Percentiles rank a stretch among this genome's conserved stretches.
phyloP scores from a whole-genome alignment of 305 asterid species.

The Ilex paraguariensis region DNA sequence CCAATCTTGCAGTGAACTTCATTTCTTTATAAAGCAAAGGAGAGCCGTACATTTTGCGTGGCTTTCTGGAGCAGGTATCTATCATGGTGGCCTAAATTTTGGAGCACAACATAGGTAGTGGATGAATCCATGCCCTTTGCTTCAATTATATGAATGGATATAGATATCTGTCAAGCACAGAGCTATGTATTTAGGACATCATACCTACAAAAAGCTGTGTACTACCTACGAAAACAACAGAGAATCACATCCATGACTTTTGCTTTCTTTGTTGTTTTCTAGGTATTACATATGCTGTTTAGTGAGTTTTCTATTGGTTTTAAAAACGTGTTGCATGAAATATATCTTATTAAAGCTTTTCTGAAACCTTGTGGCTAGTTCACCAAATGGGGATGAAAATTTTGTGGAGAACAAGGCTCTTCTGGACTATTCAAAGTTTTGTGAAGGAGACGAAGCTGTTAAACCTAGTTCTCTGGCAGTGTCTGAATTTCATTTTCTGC shows the following conservation, averaged over 20 bases:
- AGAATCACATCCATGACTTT: no score
- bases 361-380: slow-evolving; percentile 43
- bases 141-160: slow-evolving; percentile 13
- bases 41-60: slow-evolving; percentile 93
- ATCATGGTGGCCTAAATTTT: slow-evolving; percentile 93
- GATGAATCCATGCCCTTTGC: slow-evolving; percentile 15
- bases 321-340: no score
- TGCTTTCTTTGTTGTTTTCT: slow-evolving; percentile 1
- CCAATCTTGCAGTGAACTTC: slow-evolving; percentile 79
- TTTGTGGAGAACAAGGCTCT: slow-evolving; percentile 99
- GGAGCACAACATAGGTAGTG: slow-evolving; percentile 76
- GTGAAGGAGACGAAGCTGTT: slow-evolving; percentile 76
- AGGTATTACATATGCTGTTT: neutral
- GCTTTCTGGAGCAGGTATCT: slow-evolving; percentile 99
- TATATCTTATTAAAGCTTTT: slow-evolving; percentile 16
- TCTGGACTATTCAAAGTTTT: slow-evolving; percentile 66
- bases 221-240: no score
- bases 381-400: slow-evolving; percentile 88
- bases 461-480: slow-evolving; percentile 91
- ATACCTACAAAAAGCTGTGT: no score
- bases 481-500: slow-evolving; percentile 95
- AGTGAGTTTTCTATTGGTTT: no score
- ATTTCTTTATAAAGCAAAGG: slow-evolving; percentile 90
- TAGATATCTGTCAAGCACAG: neutral
- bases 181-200: no score